phyloP scores from a whole-genome alignment of 139 green algal genomes.

The Zygnema circumcarinatum region DNA sequence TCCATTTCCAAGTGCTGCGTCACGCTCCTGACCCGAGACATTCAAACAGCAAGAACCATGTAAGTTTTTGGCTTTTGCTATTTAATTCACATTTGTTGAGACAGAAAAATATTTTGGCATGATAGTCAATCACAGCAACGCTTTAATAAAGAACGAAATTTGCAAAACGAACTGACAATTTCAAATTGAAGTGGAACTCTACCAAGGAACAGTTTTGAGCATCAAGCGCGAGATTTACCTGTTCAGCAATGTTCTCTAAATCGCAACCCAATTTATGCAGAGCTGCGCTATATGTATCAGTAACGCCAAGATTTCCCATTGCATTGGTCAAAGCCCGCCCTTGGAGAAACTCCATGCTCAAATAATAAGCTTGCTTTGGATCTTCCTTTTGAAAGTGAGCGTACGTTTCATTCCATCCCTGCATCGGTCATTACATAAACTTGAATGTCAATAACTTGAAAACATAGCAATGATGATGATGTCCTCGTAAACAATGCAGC shows the following conservation, averaged over 20 bases:
- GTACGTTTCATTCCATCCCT: slow-evolving; percentile 64
- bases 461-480: too few species aligned
- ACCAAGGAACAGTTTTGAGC: too few species aligned
- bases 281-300: slow-evolving; percentile 79
- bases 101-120: too few species aligned
- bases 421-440: background rate
- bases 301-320: slow-evolving; percentile 91
- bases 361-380: slow-evolving; percentile 96
- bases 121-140: too few species aligned
- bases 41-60: background rate
- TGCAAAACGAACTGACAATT: too few species aligned
- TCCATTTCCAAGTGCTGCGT: slow-evolving; percentile 94
- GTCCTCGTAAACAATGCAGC: too few species aligned
- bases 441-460: background rate
- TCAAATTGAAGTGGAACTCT: too few species aligned
- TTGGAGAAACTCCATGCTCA: slow-evolving; percentile 96
- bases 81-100: too few species aligned
- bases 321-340: slow-evolving; percentile 92
- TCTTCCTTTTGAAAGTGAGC: slow-evolving; percentile 67
- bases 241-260: slow-evolving; percentile 64
- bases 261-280: slow-evolving; percentile 78
- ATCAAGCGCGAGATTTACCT: too few species aligned
- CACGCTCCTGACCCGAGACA: slow-evolving; percentile 65
- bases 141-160: too few species aligned
- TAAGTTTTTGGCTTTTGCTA: background rate